Evolutionary conservation across 768 basidiomycete species (phyloP), one percentile per base, ranked within the genome.

Genomic region (Mycena galopus): DNA sequence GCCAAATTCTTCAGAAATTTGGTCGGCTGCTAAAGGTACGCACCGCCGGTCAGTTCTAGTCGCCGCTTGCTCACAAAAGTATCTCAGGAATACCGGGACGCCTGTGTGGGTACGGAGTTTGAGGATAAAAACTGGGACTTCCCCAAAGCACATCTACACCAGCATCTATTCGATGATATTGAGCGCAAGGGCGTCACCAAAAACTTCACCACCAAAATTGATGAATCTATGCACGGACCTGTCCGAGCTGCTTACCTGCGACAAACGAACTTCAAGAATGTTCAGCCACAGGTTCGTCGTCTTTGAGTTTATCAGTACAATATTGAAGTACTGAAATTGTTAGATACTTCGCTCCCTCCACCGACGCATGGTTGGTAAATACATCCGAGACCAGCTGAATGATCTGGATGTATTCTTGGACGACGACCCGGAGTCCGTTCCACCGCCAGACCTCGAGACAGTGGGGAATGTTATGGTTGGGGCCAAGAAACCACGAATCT

Each of bases 151-250:
- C 85, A 86, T 35, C 71, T 76, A 1, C 81, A 82, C 55, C 64
- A 73, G 2, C 84, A 86, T 60, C 55, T 81, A 0, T 78, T 84
- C 37, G 63, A 67, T 2, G 79, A 85, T 35, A 84, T 86, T 17
- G n/a, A 59, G 35, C 23, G 1, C 0, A 85, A 85, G 39, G 85
- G 84, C 14, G 80, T 68, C 0, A 74, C 79, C 0, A 55, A 55
- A 0, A 82, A 82, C 35, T 84, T 80, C 37, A 83, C 79, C 33
- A 84, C 81, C 1, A 75, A 78, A 47, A 56, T 57, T 2, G 39
- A 82, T 70, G 82, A 85, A 37, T 78, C 79, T 4, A 74, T 81
- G 67, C 82, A 85, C 71, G 77, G 78, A 1, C 71, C 79, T n/a
- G 39, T 82, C 0, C 80, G 78, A 35, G 59, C 78, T 0, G 77